These are phyloP conservation scores for Abortiporus biennis DNA, from an alignment of 1,284 basidiomycete species.

Conservation along the genomic window DNA sequence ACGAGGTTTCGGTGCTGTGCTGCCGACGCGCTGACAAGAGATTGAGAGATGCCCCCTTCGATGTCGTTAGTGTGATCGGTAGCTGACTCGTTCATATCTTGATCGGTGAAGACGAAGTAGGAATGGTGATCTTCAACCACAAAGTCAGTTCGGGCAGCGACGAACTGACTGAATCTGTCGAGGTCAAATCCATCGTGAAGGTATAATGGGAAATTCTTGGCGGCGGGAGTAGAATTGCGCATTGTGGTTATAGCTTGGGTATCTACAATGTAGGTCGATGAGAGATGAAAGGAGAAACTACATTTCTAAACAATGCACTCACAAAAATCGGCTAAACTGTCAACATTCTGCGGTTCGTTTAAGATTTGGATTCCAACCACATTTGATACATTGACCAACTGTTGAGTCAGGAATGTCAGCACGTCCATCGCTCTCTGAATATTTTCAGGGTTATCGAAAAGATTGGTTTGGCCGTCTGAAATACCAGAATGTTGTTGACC, in stretches of 20 bases:
- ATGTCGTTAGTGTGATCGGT: slow-evolving; percentile 45
- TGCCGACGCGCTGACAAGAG: slow-evolving; percentile 33
- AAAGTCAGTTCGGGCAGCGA: slow-evolving; percentile 56
- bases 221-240: slow-evolving; percentile 39
- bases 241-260: slow-evolving; percentile 47
- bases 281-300: slow-evolving; percentile 1
- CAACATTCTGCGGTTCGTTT: slow-evolving; percentile 63
- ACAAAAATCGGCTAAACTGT: slow-evolving; percentile 51
- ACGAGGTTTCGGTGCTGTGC: slow-evolving; percentile 54
- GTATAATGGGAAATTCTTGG: slow-evolving; percentile 58
- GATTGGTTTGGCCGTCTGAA: slow-evolving; percentile 50
- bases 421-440: slow-evolving; percentile 54
- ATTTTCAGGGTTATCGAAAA: slow-evolving; percentile 49
- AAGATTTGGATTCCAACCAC: slow-evolving; percentile 73
- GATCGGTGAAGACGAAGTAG: slow-evolving; percentile 60
- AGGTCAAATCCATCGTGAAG: slow-evolving; percentile 74
- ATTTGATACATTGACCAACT: slow-evolving; percentile 61
- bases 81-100: slow-evolving; percentile 40
- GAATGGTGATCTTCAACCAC: slow-evolving; percentile 76
- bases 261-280: slow-evolving; percentile 29
- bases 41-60: slow-evolving; percentile 31
- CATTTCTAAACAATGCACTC: slow-evolving; percentile 15
- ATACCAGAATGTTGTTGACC: slow-evolving; percentile 72
- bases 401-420: slow-evolving; percentile 49
- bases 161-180: slow-evolving; percentile 46